Conservation (phyloP, 106 monocot species). For the Alisma plantagoaquatica region DNA sequence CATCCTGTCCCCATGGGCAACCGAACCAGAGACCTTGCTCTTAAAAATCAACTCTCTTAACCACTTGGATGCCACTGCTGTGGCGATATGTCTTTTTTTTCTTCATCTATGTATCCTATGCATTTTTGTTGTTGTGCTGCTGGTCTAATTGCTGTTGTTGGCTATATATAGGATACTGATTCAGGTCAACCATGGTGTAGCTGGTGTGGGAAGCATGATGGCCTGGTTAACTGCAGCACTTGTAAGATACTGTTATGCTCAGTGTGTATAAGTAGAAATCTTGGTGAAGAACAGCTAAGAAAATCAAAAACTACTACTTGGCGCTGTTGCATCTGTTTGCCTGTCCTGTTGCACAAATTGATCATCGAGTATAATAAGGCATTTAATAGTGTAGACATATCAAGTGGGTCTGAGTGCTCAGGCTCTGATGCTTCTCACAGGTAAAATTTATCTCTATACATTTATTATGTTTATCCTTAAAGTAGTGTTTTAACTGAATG, state of each 20-base stretch:
- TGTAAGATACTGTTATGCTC: constrained; percentile 67
- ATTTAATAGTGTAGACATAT: constrained; percentile 13
- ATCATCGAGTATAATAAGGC: constrained; percentile 52
- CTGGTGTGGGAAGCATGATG: constrained; percentile 63
- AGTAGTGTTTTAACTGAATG: too few species aligned
- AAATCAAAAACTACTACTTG: constrained; percentile 43
- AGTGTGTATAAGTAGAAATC: constrained; percentile 62
- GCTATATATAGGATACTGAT: constrained; percentile 45
- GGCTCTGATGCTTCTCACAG: too few species aligned
- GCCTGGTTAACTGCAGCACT: constrained; percentile 45
- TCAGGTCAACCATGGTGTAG: constrained; percentile 34
- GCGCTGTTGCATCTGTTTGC: constrained; percentile 79
- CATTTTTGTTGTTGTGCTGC: too few species aligned
- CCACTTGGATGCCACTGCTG: too few species aligned
- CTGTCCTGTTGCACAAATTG: constrained; percentile 36
- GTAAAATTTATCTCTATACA: too few species aligned
- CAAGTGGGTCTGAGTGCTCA: constrained; percentile 41
- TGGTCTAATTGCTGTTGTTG: too few species aligned
- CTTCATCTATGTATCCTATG: too few species aligned
- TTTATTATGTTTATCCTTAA: too few species aligned
- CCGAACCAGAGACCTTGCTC: too few species aligned
- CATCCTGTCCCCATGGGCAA: too few species aligned
- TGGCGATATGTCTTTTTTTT: too few species aligned
- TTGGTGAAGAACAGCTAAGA: constrained; percentile 47
- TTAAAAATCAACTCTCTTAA: too few species aligned